Evolutionary conservation across 768 basidiomycete species (phyloP).

Genomic region (Kwoniella newhampshirensis): DNA sequence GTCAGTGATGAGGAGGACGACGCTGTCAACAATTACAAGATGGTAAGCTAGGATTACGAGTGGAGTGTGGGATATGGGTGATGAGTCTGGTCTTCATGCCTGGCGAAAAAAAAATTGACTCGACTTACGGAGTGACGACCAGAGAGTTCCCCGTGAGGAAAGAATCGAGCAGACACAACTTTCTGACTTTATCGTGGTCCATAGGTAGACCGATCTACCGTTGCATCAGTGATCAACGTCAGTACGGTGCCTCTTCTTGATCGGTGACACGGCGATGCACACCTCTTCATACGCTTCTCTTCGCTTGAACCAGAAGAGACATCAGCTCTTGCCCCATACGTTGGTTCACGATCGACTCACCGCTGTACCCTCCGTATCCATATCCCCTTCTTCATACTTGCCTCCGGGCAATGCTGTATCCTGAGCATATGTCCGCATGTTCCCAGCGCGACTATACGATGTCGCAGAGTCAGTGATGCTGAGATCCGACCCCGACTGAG

Average conservation of each 20-base stretch:
- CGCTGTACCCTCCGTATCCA: constrained; percentile 73
- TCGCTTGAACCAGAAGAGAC: constrained; percentile 58
- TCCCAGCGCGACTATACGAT: constrained; percentile 65
- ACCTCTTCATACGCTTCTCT: constrained; percentile 92
- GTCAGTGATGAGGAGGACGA: constrained; percentile 81
- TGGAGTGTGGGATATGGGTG: not conserved
- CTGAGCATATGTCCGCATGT: constrained; percentile 73
- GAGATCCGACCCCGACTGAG: not conserved
- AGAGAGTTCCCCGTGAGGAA: constrained; percentile 70
- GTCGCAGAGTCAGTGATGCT: not conserved
- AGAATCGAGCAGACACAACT: constrained; percentile 76
- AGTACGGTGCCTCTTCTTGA: too few relatives aligned
- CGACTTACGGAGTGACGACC: constrained; percentile 77
- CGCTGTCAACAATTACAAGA: constrained; percentile 57
- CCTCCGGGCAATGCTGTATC: constrained; percentile 89
- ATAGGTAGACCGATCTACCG: constrained; percentile 83
- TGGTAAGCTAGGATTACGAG: not conserved
- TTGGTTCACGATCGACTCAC: constrained; percentile 59
- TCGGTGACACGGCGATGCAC: too few relatives aligned
- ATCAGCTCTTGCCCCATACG: too few relatives aligned
- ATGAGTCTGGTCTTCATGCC: too few relatives aligned
- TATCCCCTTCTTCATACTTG: constrained; percentile 69
- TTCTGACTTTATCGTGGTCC: constrained; percentile 67
- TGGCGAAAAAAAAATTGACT: not conserved
- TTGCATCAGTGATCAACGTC: not conserved